Evolutionary conservation across 768 basidiomycete genomes (phyloP).

Genomic region (Auricularia sp.): DNA sequence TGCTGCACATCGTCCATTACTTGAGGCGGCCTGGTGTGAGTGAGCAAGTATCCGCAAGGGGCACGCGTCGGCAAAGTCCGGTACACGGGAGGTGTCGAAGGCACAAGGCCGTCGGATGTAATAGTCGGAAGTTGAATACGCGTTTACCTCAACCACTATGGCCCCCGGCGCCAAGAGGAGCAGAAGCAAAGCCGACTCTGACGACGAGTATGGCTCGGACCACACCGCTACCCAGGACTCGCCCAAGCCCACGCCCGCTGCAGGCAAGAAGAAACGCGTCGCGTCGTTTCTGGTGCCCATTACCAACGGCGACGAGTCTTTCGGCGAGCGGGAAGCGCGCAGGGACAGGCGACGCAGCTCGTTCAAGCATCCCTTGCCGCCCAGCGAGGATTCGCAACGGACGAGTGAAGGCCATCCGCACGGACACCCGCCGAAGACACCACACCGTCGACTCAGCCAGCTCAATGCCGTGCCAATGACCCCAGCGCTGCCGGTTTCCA

Average conservation of each 20-base stretch:
- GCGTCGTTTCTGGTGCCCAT: neutral
- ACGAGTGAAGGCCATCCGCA: neutral
- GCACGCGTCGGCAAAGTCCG: no score
- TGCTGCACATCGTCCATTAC: no score
- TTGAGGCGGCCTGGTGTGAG: no score
- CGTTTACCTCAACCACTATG: neutral
- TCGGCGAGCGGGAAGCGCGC: neutral
- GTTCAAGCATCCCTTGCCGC: neutral
- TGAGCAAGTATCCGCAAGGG: no score
- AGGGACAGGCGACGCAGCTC: neutral
- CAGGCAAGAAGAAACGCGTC: neutral
- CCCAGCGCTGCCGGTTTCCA: conserved; percentile 19
- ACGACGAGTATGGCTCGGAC: neutral
- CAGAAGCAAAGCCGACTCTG: neutral
- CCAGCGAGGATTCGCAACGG: neutral
- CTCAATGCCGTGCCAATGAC: neutral
- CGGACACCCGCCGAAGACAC: neutral
- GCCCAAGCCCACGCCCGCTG: neutral
- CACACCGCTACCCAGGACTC: neutral
- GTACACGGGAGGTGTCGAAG: no score
- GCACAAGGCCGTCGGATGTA: neutral
- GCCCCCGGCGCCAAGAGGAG: neutral
- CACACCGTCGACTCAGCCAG: neutral
- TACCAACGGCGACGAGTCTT: neutral
- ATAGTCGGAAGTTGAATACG: neutral